Conservation (phyloP, 176 grass and related monocot species). For the Cenchrus americanus region DNA sequence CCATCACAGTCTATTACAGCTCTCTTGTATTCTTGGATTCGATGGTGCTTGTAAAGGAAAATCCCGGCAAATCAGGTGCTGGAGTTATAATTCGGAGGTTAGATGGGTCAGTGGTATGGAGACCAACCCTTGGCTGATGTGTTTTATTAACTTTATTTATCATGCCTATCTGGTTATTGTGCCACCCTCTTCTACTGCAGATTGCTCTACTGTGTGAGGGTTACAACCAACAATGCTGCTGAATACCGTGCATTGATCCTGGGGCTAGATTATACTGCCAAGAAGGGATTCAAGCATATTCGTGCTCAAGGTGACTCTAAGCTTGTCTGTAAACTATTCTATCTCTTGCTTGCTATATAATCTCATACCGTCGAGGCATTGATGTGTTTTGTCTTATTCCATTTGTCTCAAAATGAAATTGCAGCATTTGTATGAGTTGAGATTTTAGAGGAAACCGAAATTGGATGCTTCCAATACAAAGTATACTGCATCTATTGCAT, state of each 20-base stretch:
- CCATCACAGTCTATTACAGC: slow-evolving; percentile 46
- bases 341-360: no score
- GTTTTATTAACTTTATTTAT: slow-evolving; percentile 6
- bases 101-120: slow-evolving; percentile 85
- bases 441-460: no score
- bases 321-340: slow-evolving; percentile 57
- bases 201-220: slow-evolving; percentile 79
- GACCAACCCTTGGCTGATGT: neutral
- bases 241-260: slow-evolving; percentile 90
- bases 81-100: slow-evolving; percentile 67
- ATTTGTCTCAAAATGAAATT: no score
- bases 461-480: no score
- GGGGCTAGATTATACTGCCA: slow-evolving; percentile 70
- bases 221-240: slow-evolving; percentile 71
- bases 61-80: slow-evolving; percentile 84
- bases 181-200: slow-evolving; percentile 33
- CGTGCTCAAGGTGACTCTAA: slow-evolving; percentile 75
- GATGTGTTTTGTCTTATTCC: no score
- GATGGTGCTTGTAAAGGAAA: slow-evolving; percentile 96
- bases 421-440: no score
- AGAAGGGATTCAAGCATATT: slow-evolving; percentile 87
- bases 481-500: no score
- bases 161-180: slow-evolving; percentile 12
- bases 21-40: slow-evolving; percentile 85
- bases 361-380: no score